Conservation (phyloP, 1,139 yeast species). For the Sugiyamaella paludigena region DNA sequence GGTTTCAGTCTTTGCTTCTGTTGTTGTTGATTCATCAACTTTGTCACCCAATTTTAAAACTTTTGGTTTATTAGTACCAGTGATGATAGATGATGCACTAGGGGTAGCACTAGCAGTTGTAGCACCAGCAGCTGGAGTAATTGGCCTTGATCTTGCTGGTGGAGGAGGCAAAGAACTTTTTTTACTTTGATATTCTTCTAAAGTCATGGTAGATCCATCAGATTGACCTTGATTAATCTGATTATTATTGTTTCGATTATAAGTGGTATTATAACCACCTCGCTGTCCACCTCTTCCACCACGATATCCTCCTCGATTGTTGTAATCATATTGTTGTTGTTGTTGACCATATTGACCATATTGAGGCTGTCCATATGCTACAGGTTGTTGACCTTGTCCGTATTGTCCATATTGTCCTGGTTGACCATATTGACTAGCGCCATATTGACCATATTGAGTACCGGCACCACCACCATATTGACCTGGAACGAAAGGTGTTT, state of each 20-base stretch:
- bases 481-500: constrained; percentile 19
- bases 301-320: constrained; percentile 24
- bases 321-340: constrained; percentile 31
- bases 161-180: constrained; percentile 37
- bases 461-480: constrained; percentile 38
- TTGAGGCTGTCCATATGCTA: constrained; percentile 31
- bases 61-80: constrained; percentile 26
- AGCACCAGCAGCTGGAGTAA: constrained; percentile 10
- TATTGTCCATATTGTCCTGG: constrained; percentile 31
- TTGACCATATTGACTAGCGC: constrained; percentile 33
- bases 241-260: constrained; percentile 34
- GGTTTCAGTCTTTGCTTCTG: constrained; percentile 13
- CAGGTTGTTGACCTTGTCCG: constrained; percentile 32
- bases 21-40: constrained; percentile 11
- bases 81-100: constrained; percentile 14
- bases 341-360: constrained; percentile 36
- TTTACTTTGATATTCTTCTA: constrained; percentile 83
- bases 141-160: constrained; percentile 14
- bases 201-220: constrained; percentile 61
- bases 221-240: constrained; percentile 31
- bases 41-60: constrained; percentile 23
- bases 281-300: constrained; percentile 30
- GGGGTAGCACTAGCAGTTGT: constrained; percentile 8
- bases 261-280: constrained; percentile 29
- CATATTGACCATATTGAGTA: constrained; percentile 34